Base-by-base conservation (phyloP, 371 early-diverging fungal species). In the Batkoa obscura region DNA sequence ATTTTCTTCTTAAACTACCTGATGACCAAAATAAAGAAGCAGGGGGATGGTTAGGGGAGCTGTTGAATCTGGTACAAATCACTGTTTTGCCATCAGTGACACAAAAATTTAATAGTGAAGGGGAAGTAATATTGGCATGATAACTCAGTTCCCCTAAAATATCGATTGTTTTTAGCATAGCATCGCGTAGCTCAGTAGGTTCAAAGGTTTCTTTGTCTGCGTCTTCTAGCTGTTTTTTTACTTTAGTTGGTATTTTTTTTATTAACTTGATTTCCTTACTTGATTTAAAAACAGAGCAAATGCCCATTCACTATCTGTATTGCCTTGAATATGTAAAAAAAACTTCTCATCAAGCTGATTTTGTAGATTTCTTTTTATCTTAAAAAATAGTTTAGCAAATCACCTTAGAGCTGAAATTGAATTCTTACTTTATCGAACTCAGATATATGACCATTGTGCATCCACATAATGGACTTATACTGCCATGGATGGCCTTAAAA, bases 201-300 rank as follows among this genome's bases (percentile, higher is more conserved):
- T 72, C 66, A 61, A 80, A 85, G 10, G 56, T 53, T 9, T 60
- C 67, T 0, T 70, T 67, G 9, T 61, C 53, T 4, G 79, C 76
- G 63, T 79, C 70, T 1, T 72, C 60, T 10, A 85, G 64, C 79
- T 81, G 67, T 32, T 35, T 12, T n/a, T 17, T 12, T 10, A 47
- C 3, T 23, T 23, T n/a, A 5, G n/a, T 12, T 15, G 37, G 3
- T 35, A 33, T 35, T 2, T 4, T 12, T n/a, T 8, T 47, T 33
- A 37, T 10, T 49, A 15, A 17, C 47, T 43, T 6, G 3, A 42
- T 5, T 30, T 2, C 57, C 66, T 60, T 64, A 79, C 74, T 62
- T 80, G 79, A 46, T 79, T 84, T n/a, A 88, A 68, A 57, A 86
- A 88, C 43, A 88, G 69, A 23, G 87, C 89, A 68, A 88, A 88